Percentiles rank a stretch among this genome's conserved stretches.
phyloP scores from a whole-genome alignment of 1,284 basidiomycete genomes.

The Trametes pubescens region DNA sequence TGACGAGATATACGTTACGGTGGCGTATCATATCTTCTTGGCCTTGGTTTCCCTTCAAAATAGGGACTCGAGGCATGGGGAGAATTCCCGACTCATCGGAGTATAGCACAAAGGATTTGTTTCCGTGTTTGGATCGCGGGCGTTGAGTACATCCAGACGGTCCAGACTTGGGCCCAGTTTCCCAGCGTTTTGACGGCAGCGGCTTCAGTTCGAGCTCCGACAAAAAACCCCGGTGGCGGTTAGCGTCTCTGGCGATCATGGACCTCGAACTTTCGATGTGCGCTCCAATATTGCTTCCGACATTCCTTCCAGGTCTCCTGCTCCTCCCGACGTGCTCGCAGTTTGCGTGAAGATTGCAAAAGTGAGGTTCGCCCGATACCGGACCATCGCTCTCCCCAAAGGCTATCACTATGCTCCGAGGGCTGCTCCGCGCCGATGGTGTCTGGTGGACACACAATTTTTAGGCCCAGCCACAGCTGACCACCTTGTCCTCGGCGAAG shows the following conservation, averaged over 20 bases:
- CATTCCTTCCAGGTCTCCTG: too few relatives aligned
- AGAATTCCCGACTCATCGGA: too few relatives aligned
- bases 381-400: neutral
- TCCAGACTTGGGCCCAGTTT: neutral
- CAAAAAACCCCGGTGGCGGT: neutral
- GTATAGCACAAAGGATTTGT: too few relatives aligned
- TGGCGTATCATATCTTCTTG: too few relatives aligned
- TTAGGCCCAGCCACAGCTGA: neutral
- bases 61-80: too few relatives aligned
- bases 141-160: too few relatives aligned
- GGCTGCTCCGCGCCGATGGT: neutral
- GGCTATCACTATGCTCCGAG: neutral
- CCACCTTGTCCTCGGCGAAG: neutral
- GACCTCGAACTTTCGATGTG: neutral
- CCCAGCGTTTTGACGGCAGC: neutral
- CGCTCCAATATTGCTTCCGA: neutral
- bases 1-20: too few relatives aligned
- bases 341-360: conserved; percentile 1
- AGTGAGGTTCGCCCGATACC: neutral
- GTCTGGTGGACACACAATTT: too few relatives aligned
- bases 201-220: neutral
- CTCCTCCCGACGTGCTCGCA: conserved; percentile 5
- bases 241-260: conserved; percentile 1
- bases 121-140: too few relatives aligned
- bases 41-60: too few relatives aligned